Conservation (phyloP, 768 basidiomycete species). For the Macrolepiota albuminosa region DNA sequence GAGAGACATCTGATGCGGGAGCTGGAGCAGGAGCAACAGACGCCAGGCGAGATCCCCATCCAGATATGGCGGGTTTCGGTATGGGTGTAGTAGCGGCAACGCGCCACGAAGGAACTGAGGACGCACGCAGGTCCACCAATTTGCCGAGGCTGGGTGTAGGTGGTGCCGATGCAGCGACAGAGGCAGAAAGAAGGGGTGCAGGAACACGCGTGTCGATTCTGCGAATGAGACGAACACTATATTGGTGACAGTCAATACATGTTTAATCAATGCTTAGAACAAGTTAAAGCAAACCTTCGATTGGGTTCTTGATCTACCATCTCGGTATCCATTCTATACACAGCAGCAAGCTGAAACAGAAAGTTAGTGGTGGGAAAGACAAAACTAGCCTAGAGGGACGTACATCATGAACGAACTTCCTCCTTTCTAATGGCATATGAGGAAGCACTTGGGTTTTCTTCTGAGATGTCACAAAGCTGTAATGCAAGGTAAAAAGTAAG, state of each 20-base stretch:
- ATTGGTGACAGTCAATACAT: background rate
- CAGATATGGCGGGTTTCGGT: constrained; percentile 2
- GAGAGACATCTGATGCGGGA: background rate
- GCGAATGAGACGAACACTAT: constrained; percentile 71
- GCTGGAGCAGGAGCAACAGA: background rate
- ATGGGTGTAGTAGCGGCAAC: constrained; percentile 7
- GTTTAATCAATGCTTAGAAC: background rate
- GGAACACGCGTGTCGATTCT: constrained; percentile 83
- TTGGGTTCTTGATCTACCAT: constrained; percentile 92
- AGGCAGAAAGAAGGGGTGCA: constrained; percentile 57
- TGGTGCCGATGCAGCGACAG: constrained; percentile 26
- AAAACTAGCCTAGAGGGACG: constrained; percentile 21
- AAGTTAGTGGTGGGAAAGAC: background rate
- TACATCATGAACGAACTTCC: constrained; percentile 81
- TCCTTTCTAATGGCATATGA: constrained; percentile 71
- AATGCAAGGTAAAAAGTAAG: background rate
- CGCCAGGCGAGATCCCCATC: constrained; percentile 7
- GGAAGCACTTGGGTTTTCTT: constrained; percentile 72
- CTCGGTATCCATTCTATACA: constrained; percentile 80
- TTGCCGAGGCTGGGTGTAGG: constrained; percentile 48
- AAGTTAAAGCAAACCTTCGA: constrained; percentile 39
- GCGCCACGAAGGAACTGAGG: constrained; percentile 20
- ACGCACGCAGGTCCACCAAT: constrained; percentile 48
- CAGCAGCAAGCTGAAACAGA: constrained; percentile 54
- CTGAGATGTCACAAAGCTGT: constrained; percentile 65